phyloP scores from a whole-genome alignment of 2,329 filamentous ascomycete genomes.

The Alternaria arborescens region DNA sequence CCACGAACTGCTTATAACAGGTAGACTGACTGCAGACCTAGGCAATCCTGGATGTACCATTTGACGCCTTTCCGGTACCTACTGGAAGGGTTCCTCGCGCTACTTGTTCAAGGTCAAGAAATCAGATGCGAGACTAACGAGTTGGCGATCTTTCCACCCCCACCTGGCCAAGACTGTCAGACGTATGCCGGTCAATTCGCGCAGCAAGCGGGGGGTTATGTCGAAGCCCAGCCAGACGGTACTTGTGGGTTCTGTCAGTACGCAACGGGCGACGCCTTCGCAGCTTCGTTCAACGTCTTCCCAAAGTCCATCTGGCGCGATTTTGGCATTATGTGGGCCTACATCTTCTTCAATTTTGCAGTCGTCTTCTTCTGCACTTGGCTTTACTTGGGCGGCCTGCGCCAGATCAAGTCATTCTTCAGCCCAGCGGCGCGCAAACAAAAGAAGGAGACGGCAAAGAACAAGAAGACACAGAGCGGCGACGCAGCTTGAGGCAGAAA shows the following conservation, averaged over 20 bases:
- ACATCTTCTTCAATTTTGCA: constrained; percentile 70
- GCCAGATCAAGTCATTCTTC: constrained; percentile 47
- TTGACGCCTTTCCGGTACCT: constrained; percentile 74
- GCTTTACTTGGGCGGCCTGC: constrained; percentile 60
- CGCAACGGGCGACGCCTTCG: constrained; percentile 67
- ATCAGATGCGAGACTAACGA: constrained; percentile 66
- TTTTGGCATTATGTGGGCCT: constrained; percentile 64
- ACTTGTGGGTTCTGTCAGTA: constrained; percentile 73
- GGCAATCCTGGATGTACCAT: constrained; percentile 52
- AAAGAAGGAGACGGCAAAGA: constrained; percentile 40
- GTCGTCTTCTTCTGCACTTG: constrained; percentile 63
- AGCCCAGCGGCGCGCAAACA: constrained; percentile 46
- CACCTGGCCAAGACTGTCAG: constrained; percentile 67
- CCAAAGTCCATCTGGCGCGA: constrained; percentile 71
- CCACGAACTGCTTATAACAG: not conserved
- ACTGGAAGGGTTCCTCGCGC: constrained; percentile 68
- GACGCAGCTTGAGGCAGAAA: constrained; percentile 21
- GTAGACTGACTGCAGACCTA: not conserved
- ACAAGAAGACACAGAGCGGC: constrained; percentile 23
- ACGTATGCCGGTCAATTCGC: constrained; percentile 66
- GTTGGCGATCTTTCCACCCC: constrained; percentile 67
- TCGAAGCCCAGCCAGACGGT: constrained; percentile 63
- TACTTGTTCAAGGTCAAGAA: constrained; percentile 63
- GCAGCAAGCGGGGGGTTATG: constrained; percentile 66
- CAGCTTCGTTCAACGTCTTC: constrained; percentile 65